These are phyloP conservation scores for Euptelea pleiosperma DNA, from an alignment of 164 flowering plant genomes.

Conservation along the genomic window DNA sequence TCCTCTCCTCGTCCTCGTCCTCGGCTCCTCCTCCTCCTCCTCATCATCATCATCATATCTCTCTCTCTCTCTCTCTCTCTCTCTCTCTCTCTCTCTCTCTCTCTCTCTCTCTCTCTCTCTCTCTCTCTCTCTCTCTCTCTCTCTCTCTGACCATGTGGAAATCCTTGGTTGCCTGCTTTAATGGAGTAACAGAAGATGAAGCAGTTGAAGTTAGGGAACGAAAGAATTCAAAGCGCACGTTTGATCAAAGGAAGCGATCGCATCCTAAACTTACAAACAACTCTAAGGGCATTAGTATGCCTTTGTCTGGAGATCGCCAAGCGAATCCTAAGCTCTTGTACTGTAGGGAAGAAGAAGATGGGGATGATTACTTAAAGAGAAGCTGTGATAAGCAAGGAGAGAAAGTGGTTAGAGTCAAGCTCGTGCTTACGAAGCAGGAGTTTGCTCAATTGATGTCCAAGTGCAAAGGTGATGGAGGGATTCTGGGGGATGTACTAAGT, in stretches of 20 bases:
- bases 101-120: background rate
- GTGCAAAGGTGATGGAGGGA: conserved; percentile 2
- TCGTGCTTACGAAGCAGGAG: conserved; percentile 18
- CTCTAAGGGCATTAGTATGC: no score
- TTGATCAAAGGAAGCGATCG: no score
- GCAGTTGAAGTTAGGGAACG: background rate
- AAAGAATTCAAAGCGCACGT: no score
- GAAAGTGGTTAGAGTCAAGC: conserved; percentile 14
- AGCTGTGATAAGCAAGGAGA: background rate
- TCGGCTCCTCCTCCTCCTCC: no score
- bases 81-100: no score
- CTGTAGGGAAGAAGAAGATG: background rate
- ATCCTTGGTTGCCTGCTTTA: background rate
- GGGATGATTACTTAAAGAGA: background rate
- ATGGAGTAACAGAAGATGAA: background rate
- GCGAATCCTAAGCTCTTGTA: background rate
- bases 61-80: no score
- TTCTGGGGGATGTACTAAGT: background rate
- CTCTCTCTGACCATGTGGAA: no score
- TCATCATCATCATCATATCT: no score
- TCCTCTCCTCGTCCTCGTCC: no score
- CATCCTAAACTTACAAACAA: no score
- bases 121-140: conserved; percentile 3
- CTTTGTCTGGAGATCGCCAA: no score
- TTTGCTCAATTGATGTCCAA: conserved; percentile 6